Evolutionary conservation across 495 filamentous ascomycete species (phyloP), one percentile per base, ranked within the genome.

Genomic region (Daldinia vernicosa): DNA sequence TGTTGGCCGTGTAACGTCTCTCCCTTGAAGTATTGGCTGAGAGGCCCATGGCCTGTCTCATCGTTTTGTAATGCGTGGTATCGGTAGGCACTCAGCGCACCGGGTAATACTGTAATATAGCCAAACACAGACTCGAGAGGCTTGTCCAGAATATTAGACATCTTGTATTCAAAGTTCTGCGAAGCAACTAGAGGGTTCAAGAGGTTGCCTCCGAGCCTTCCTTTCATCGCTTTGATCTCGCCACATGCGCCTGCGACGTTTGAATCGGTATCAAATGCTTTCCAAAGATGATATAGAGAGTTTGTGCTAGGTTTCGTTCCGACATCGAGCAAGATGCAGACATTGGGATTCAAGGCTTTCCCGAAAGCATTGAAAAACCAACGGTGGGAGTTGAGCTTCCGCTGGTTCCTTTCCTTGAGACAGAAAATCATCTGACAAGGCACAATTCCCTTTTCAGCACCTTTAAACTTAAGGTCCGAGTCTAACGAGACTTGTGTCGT

Each of bases 301-400:
- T 88, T 96, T 24, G 86, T 81, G 3, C 92, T 92, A 0, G 95
- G 95, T 61, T 93, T 91, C 0, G 95, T 99, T 47, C 96, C 96
- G 22, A 98, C 96, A 77, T 99, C 95, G 8, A 99, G 90, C 56
- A 99, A 82, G 76, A 98, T 96, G 79, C 96, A 98, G 51, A 99
- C 92, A 67, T 99, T 98, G 0, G 96, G 96, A 57, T 93, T 94
- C 12, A 99, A 84, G 3, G 94, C 92, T 69, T 91, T 89, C 61
- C 96, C 96, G 67, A 99, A 97, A 2, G 95, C 96, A 78, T 99
- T 98, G 83, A 99, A 99, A 81, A 98, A 97, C 96, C 96, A 99
- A 56, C 96, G 89, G 82, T 99, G 96, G 5, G 93, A 97, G 82
- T 99, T 99, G 56, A 99, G 85, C 82, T 98, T 99, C 84, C 97